Evolutionary conservation across 2,329 filamentous ascomycete species (phyloP).

Genomic region (Penicillium sp.): DNA sequence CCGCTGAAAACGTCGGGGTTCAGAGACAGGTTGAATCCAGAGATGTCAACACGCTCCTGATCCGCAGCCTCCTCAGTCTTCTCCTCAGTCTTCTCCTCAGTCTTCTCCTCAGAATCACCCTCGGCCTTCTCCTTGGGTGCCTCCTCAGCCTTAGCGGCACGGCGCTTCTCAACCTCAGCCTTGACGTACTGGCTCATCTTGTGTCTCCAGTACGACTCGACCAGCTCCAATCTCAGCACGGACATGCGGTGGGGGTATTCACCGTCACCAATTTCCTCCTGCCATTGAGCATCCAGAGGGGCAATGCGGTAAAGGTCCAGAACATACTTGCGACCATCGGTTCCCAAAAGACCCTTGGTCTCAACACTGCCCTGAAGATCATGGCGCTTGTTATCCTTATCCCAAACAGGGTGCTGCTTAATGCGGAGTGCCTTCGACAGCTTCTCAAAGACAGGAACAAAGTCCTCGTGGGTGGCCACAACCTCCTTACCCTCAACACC

Average conservation of each 20-base stretch:
- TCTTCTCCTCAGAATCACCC: slow-evolving; percentile 32
- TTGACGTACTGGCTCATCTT: slow-evolving; percentile 91
- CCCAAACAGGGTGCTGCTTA: slow-evolving; percentile 96
- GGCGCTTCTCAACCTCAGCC: slow-evolving; percentile 69
- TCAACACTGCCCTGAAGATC: slow-evolving; percentile 95
- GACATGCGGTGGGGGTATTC: slow-evolving; percentile 95
- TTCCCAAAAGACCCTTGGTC: slow-evolving; percentile 96
- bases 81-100: slow-evolving; percentile 45
- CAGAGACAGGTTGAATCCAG: slow-evolving; percentile 81
- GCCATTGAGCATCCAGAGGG: slow-evolving; percentile 85
- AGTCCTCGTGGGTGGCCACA: slow-evolving; percentile 85
- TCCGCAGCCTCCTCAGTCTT: slow-evolving; percentile 43
- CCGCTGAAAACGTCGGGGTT: slow-evolving; percentile 97
- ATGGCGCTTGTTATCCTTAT: slow-evolving; percentile 88
- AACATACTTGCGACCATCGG: slow-evolving; percentile 96
- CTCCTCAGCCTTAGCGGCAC: slow-evolving; percentile 44
- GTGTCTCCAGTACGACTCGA: slow-evolving; percentile 79
- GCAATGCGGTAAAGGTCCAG: slow-evolving; percentile 94
- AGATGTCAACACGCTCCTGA: slow-evolving; percentile 77
- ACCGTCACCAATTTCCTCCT: slow-evolving; percentile 68
- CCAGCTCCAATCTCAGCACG: slow-evolving; percentile 83
- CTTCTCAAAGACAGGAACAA: slow-evolving; percentile 81
- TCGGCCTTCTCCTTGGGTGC: slow-evolving; percentile 30
- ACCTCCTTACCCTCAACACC: slow-evolving; percentile 97
- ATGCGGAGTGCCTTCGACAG: slow-evolving; percentile 87